Percentiles rank a stretch among this genome's conserved stretches.
phyloP scores from a whole-genome alignment of 495 filamentous ascomycete genomes.

The Parmelia sp. region DNA sequence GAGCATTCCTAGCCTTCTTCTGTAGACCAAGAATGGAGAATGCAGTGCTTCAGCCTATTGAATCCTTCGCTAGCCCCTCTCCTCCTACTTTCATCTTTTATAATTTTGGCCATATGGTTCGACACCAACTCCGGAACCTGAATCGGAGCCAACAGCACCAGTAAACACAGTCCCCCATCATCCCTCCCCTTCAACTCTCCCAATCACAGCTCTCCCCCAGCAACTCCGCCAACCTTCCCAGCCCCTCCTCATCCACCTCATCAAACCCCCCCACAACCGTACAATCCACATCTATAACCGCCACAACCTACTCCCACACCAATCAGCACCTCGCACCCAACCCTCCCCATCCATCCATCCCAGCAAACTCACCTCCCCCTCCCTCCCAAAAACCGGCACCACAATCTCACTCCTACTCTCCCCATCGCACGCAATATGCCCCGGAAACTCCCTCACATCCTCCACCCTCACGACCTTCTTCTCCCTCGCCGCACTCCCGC shows the following conservation, averaged over 20 bases:
- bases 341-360: neutral
- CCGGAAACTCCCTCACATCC: slow-evolving; percentile 72
- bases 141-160: neutral
- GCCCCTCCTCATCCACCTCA: slow-evolving; percentile 57
- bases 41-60: neutral
- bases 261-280: slow-evolving; percentile 65
- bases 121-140: no score
- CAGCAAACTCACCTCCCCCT: slow-evolving; percentile 49
- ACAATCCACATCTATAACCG: slow-evolving; percentile 87
- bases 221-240: slow-evolving; percentile 65
- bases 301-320: slow-evolving; percentile 54
- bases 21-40: neutral
- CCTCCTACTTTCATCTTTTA: no score
- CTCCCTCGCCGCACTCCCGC: slow-evolving; percentile 65
- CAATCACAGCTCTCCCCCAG: slow-evolving; percentile 59
- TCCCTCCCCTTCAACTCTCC: neutral
- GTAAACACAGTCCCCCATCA: neutral
- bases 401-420: slow-evolving; percentile 85
- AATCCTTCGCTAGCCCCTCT: neutral
- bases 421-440: slow-evolving; percentile 87
- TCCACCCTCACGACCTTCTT: slow-evolving; percentile 61
- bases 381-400: slow-evolving; percentile 60
- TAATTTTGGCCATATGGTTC: no score
- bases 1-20: neutral
- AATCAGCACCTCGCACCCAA: slow-evolving; percentile 14